These are phyloP conservation scores for Fusarium miscanthi DNA, from an alignment of 2,329 filamentous ascomycete species.

Conservation along the genomic window DNA sequence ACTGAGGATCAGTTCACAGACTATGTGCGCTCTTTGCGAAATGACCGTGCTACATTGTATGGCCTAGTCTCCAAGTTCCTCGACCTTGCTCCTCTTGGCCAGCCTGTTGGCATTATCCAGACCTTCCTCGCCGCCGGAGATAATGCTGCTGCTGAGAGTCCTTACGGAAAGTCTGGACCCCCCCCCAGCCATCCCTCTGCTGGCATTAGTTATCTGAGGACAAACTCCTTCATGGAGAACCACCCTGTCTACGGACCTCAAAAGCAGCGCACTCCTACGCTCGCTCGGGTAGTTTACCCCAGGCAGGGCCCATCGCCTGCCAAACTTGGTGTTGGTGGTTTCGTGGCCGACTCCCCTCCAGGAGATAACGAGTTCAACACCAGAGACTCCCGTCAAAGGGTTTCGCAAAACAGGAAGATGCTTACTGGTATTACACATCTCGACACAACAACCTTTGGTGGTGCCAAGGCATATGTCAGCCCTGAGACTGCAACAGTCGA, in stretches of 20 bases:
- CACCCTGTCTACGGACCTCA: slow-evolving; percentile 72
- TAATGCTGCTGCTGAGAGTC: slow-evolving; percentile 49
- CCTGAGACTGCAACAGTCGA: slow-evolving; percentile 58
- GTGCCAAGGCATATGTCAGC: slow-evolving; percentile 65
- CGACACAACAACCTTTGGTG: slow-evolving; percentile 61
- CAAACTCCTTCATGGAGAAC: slow-evolving; percentile 65
- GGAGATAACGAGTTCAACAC: slow-evolving; percentile 58
- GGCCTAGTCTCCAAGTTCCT: slow-evolving; percentile 69
- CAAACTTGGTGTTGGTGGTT: slow-evolving; percentile 66
- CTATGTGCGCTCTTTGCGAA: slow-evolving; percentile 64
- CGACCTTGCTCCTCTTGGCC: slow-evolving; percentile 67
- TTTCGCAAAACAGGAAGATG: slow-evolving; percentile 39
- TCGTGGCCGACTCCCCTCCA: slow-evolving; percentile 58
- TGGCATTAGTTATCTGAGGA: slow-evolving; percentile 71
- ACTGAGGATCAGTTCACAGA: slow-evolving; percentile 63
- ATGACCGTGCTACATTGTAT: slow-evolving; percentile 63
- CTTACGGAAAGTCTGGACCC: slow-evolving; percentile 66
- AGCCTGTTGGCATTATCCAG: slow-evolving; percentile 45
- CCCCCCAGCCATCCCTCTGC: slow-evolving; percentile 71
- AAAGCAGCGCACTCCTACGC: slow-evolving; percentile 58
- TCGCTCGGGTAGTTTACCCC: slow-evolving; percentile 63
- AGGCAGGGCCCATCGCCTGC: slow-evolving; percentile 49
- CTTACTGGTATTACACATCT: slow-evolving; percentile 54
- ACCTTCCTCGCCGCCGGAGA: slow-evolving; percentile 42
- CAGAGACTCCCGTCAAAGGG: slow-evolving; percentile 34